Conservation (phyloP, 2,329 filamentous ascomycete genomes). For the Berkeleyomyces basicola region DNA sequence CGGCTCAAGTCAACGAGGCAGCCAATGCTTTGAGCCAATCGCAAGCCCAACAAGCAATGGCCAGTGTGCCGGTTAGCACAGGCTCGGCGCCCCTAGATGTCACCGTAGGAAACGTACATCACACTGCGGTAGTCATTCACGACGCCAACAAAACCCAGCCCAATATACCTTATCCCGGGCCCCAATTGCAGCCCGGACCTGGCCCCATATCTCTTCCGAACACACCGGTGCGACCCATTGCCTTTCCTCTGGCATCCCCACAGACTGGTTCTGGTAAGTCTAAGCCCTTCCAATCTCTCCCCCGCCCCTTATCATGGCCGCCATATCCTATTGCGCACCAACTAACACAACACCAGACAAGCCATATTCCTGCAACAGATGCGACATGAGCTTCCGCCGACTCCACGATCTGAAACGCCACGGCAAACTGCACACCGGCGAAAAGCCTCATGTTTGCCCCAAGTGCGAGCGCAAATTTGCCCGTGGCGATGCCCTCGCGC, state of each 20-base stretch:
- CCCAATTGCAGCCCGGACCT: constrained; percentile 24
- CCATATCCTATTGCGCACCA: background rate
- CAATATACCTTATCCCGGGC: constrained; percentile 39
- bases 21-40: constrained; percentile 26
- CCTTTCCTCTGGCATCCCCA: constrained; percentile 34
- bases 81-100: constrained; percentile 40
- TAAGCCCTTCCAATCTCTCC: background rate
- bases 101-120: constrained; percentile 27
- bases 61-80: constrained; percentile 28
- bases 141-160: constrained; percentile 26
- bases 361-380: constrained; percentile 87
- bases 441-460: constrained; percentile 84
- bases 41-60: constrained; percentile 33
- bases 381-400: constrained; percentile 77
- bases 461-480: constrained; percentile 94
- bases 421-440: constrained; percentile 89
- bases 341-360: constrained; percentile 43
- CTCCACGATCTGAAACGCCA: constrained; percentile 93
- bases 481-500: constrained; percentile 80
- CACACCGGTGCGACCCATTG: constrained; percentile 35
- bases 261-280: constrained; percentile 13
- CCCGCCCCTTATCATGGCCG: background rate
- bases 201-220: constrained; percentile 25
- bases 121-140: constrained; percentile 14
- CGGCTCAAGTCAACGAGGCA: constrained; percentile 18